phyloP scores from a whole-genome alignment of 495 filamentous ascomycete genomes.

The Ramalina peruviana region DNA sequence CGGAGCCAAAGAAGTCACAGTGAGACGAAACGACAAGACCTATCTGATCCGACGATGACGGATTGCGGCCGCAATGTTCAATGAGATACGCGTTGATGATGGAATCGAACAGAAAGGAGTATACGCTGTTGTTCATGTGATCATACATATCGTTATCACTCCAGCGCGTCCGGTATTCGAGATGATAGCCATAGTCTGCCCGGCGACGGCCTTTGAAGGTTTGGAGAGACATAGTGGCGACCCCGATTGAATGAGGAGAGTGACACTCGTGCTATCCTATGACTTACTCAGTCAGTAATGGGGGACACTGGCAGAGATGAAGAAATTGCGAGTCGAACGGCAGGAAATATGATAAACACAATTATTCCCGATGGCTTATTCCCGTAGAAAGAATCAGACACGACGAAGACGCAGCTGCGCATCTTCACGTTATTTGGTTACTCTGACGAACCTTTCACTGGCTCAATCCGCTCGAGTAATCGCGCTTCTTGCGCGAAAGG shows the following conservation, averaged over 20 bases:
- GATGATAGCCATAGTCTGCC: conserved; percentile 62
- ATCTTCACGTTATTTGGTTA: no score
- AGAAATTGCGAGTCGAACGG: no score
- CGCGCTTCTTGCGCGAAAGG: conserved; percentile 43
- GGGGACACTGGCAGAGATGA: no score
- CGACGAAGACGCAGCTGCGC: no score
- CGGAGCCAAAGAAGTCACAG: conserved; percentile 71
- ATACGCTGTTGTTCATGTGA: conserved; percentile 62
- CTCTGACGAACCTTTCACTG: conserved; percentile 23
- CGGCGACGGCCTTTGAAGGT: conserved; percentile 48
- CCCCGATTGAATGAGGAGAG: no score
- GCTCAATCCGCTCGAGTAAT: conserved; percentile 46
- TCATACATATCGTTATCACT: conserved; percentile 79
- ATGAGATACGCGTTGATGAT: conserved; percentile 87
- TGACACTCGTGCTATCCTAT: no score
- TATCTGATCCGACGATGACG: conserved; percentile 50
- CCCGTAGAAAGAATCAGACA: no score
- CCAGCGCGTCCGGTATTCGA: conserved; percentile 86
- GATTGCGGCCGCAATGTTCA: conserved; percentile 59
- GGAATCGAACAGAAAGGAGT: conserved; percentile 74
- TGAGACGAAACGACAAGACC: conserved; percentile 72
- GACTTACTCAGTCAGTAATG: no score
- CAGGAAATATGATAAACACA: no score
- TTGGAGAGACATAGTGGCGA: no score
- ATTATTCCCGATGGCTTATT: no score